Percentiles rank a stretch among this genome's conserved stretches.
Conservation (phyloP, 108 stramenopile species). For the Cyclotella atomus region DNA sequence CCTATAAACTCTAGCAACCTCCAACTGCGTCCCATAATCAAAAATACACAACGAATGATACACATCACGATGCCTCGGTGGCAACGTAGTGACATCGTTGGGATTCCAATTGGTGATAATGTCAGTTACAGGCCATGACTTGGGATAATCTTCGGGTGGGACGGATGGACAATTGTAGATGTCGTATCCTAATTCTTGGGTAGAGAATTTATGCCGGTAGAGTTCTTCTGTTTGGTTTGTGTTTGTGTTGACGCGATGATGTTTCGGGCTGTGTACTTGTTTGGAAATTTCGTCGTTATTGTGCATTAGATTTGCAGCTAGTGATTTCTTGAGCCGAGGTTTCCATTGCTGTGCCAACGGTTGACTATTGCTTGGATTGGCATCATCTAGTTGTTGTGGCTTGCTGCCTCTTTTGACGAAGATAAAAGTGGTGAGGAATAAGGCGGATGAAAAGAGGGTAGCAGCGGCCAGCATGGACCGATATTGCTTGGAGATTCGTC, state of each 20-base stretch:
- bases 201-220: slow-evolving; percentile 28
- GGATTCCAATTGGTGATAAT: slow-evolving; percentile 73
- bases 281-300: slow-evolving; percentile 8
- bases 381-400: not conserved
- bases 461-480: not conserved
- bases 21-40: slow-evolving; percentile 61
- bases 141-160: slow-evolving; percentile 62
- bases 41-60: slow-evolving; percentile 77
- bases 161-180: slow-evolving; percentile 63
- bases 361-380: not conserved
- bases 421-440: not conserved
- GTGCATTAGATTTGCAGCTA: not conserved
- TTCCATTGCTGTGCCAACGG: slow-evolving; percentile 14
- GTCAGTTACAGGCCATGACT: slow-evolving; percentile 60
- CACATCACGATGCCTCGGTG: slow-evolving; percentile 46
- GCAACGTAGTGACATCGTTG: slow-evolving; percentile 50
- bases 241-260: not conserved
- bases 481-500: not conserved
- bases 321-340: not conserved
- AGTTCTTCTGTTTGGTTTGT: slow-evolving; percentile 6
- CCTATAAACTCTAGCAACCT: slow-evolving; percentile 54
- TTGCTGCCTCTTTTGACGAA: not conserved
- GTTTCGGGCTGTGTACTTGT: not conserved
- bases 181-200: slow-evolving; percentile 49
- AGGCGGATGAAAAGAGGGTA: not conserved